A percentile compares a stretch with the other conserved stretches of the same genome.
These are phyloP conservation scores for Coemansia sp. DNA, from an alignment of 192 early-diverging fungal species.

Conservation along the genomic window DNA sequence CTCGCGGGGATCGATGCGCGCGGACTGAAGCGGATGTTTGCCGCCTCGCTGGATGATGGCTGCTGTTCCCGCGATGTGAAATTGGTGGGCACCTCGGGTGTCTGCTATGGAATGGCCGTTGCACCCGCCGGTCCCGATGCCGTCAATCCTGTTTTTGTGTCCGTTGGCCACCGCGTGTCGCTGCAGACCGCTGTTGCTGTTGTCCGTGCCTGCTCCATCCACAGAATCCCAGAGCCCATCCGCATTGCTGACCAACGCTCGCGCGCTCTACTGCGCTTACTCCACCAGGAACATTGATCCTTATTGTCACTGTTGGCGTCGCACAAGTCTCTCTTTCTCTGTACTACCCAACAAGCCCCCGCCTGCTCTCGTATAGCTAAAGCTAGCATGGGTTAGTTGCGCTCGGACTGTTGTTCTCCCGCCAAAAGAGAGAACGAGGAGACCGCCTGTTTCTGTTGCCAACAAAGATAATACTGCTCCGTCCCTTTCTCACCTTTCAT, in stretches of 20 bases:
- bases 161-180: conserved; percentile 75
- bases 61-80: conserved; percentile 43
- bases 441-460: too few species aligned
- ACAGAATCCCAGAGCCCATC: conserved; percentile 88
- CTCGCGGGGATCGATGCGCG: conserved; percentile 47
- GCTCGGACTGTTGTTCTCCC: too few species aligned
- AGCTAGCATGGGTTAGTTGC: too few species aligned
- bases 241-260: conserved; percentile 74
- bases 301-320: background rate
- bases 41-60: background rate
- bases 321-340: background rate
- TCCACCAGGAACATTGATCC: too few species aligned
- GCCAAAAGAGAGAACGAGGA: too few species aligned
- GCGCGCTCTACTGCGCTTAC: conserved; percentile 13
- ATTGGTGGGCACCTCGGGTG: conserved; percentile 52
- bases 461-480: too few species aligned
- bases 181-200: conserved; percentile 70
- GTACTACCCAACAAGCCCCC: background rate
- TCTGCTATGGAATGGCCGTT: conserved; percentile 59
- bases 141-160: conserved; percentile 86
- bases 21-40: conserved; percentile 58
- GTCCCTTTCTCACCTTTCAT: too few species aligned
- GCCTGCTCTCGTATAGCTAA: too few species aligned
- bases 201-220: conserved; percentile 61
- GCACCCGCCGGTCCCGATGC: conserved; percentile 44